Evolutionary conservation across 2,329 filamentous ascomycete species (phyloP).

Genomic region (Cylindrodendrum hubeiense): DNA sequence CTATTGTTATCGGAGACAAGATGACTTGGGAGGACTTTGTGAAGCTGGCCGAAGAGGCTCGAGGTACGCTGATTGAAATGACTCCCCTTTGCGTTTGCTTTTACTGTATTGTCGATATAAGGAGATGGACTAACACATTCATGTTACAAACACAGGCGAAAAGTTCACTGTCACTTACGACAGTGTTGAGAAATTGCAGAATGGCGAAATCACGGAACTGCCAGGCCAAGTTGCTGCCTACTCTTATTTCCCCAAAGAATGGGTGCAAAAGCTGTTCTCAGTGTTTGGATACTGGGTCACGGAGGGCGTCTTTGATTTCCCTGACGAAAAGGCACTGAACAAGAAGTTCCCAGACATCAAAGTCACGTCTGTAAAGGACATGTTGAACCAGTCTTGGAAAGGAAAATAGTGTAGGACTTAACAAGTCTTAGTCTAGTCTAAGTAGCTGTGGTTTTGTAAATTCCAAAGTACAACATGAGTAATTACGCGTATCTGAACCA

Average conservation of each 20-base stretch:
- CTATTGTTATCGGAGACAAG: conserved; percentile 53
- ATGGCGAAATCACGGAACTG: conserved; percentile 13
- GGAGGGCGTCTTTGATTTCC: conserved; percentile 7
- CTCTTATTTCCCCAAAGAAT: conserved; percentile 15
- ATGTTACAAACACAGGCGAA: not conserved
- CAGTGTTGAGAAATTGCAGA: conserved; percentile 2
- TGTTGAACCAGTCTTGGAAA: conserved; percentile 5
- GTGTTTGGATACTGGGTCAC: conserved; percentile 4
- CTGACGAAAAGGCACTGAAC: not conserved
- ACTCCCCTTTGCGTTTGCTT: not conserved
- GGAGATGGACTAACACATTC: not conserved
- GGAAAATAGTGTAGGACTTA: too few relatives aligned
- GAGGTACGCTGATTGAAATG: not conserved
- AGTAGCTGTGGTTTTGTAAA: too few relatives aligned
- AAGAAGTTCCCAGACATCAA: conserved; percentile 11
- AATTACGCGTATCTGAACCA: too few relatives aligned
- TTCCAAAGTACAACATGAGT: too few relatives aligned
- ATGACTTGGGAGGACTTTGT: conserved; percentile 59
- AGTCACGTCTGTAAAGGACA: conserved; percentile 8
- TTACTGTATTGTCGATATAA: not conserved
- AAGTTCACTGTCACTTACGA: conserved; percentile 19
- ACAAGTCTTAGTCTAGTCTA: too few relatives aligned
- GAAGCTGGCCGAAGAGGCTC: conserved; percentile 51
- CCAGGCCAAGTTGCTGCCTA: conserved; percentile 7
- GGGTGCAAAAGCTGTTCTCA: conserved; percentile 1